Evolutionary conservation across 345 rosid species (phyloP).

Genomic region (Hypericum androsaemum): DNA sequence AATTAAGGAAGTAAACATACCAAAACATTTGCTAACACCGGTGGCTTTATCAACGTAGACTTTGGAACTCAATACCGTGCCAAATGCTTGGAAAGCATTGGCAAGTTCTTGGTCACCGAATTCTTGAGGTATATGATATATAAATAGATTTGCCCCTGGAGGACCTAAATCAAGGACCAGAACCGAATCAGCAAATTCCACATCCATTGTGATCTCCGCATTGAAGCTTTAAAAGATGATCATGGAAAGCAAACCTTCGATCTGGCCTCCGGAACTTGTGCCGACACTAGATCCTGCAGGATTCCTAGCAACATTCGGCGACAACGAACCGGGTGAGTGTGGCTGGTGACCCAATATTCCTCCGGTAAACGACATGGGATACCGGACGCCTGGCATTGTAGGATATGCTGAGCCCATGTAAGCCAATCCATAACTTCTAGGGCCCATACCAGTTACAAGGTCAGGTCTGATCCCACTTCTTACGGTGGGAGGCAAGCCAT

Average conservation of each 20-base stretch:
- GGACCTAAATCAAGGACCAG: constrained; percentile 59
- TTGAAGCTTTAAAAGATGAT: constrained; percentile 1
- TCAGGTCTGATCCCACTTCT: constrained; percentile 59
- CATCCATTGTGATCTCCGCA: constrained; percentile 1
- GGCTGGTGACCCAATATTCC: constrained; percentile 63
- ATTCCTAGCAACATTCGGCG: constrained; percentile 42
- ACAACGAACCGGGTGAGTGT: constrained; percentile 41
- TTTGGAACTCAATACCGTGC: constrained; percentile 86
- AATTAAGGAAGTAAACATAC: constrained; percentile 32
- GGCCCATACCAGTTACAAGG: constrained; percentile 50
- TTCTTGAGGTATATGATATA: constrained; percentile 98
- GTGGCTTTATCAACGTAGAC: constrained; percentile 94
- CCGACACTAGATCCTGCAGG: constrained; percentile 47
- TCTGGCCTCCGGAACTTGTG: constrained; percentile 61
- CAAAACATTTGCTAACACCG: constrained; percentile 97
- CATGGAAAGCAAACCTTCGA: constrained; percentile 56
- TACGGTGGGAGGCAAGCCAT: constrained; percentile 56
- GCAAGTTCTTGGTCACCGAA: constrained; percentile 90
- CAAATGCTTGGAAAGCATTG: constrained; percentile 67
- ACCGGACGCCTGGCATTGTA: constrained; percentile 55
- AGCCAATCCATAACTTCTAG: constrained; percentile 69
- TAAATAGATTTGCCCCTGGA: constrained; percentile 91
- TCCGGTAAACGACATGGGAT: constrained; percentile 67
- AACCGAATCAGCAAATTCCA: constrained; percentile 8
- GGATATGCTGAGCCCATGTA: constrained; percentile 73